Conservation (phyloP, 73 alveolate genomes). For the Loxodes magnus region DNA sequence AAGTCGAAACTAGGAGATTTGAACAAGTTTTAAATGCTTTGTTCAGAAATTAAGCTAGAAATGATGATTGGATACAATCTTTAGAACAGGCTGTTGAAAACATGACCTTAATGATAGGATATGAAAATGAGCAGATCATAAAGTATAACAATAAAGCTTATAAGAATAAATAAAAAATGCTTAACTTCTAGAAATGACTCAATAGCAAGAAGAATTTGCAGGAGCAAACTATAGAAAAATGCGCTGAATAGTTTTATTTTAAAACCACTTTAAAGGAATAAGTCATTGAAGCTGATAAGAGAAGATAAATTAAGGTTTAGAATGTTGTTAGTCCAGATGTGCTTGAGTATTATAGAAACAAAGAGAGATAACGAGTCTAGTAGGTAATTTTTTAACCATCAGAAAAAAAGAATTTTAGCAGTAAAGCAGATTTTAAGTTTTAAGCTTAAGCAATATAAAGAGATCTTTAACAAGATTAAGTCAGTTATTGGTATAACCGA, state of each 20-base stretch:
- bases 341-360: slow-evolving; percentile 9
- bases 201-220: slow-evolving; percentile 19
- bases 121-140: slow-evolving; percentile 14
- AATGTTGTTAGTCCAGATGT: slow-evolving; percentile 21
- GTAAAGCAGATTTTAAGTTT: slow-evolving; percentile 23
- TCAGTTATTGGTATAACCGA: slow-evolving; percentile 22
- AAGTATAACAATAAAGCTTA: slow-evolving; percentile 13
- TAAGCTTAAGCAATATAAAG: slow-evolving; percentile 14
- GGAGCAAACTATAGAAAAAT: slow-evolving; percentile 22
- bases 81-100: slow-evolving; percentile 23
- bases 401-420: slow-evolving; percentile 18
- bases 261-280: slow-evolving; percentile 10
- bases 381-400: no score
- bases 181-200: slow-evolving; percentile 1
- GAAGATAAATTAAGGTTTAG: slow-evolving; percentile 14
- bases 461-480: slow-evolving; percentile 17
- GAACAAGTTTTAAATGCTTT: slow-evolving; percentile 23
- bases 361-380: slow-evolving; percentile 6
- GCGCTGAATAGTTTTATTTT: slow-evolving; percentile 15
- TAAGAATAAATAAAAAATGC: not conserved
- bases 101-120: slow-evolving; percentile 24
- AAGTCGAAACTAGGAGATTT: slow-evolving; percentile 27
- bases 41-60: slow-evolving; percentile 31
- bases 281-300: slow-evolving; percentile 17
- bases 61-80: slow-evolving; percentile 34